Base-by-base conservation (phyloP, 306 rosid genomes). In the Vicia faba region DNA sequence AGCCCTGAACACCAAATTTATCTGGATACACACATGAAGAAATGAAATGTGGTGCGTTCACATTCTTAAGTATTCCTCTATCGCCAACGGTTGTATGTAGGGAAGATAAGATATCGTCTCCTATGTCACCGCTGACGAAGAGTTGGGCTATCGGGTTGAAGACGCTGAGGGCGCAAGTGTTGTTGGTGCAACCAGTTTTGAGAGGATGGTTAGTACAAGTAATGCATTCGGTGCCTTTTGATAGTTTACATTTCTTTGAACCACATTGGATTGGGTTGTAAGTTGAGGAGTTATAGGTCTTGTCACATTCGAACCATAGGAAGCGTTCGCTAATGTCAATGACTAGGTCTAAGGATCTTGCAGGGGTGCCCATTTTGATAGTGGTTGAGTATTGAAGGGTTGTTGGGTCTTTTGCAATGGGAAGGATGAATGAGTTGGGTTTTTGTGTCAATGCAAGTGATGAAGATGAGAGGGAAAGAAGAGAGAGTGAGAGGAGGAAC, bases 321-420 rank as follows among this genome's bases (percentile, higher is more conserved):
- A 76, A 79, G 12, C 74, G 65, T 33, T 76, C 87, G 2, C 75
- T 66, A 8, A 83, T 57, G 36, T 83, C 80, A 5, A 79, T 66
- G 20, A 55, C 73, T 1, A 72, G 31, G 13, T 70, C 46, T 11
- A 73, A 11, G 4, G 7, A 3, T 8, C 11, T 5, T 8, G 36
- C 8, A 15, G 87, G 84, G 38, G 82, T 76, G 7, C 84, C 87
- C 57, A 76, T 53, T 7, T 18, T 2, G 7, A 80, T 28, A 2
- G 57, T 64, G 12, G 82, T 56, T 19, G 68, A 64, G 82, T 76
- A 77, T 15, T 83, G 82, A 49, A 43, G 78, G 41, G 78, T 79
- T 54, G 3, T 0, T 7, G 41, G 26, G 70, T 83, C 80, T 73
- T 76, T 79, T 26, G 35, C 8, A 3, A 79, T 65, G 56, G 84